Evolutionary conservation across 2,329 filamentous ascomycete species (phyloP).

Genomic region (Fusarium sp.): DNA sequence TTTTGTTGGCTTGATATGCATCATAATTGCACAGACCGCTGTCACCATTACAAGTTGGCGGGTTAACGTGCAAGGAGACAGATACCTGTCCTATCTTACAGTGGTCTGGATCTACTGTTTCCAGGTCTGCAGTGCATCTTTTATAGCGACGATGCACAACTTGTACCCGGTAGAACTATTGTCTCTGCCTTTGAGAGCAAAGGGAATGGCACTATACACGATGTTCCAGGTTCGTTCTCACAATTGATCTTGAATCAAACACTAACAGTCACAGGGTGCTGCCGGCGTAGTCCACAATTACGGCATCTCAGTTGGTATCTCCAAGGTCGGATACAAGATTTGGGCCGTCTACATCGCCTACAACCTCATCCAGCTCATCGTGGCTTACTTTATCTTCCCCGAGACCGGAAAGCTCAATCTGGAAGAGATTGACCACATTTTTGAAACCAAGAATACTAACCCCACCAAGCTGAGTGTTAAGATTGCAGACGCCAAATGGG

Average conservation of each 20-base stretch:
- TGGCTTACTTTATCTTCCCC: constrained; percentile 35
- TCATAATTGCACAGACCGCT: constrained; percentile 27
- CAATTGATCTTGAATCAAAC: too few species aligned
- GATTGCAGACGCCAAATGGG: constrained; percentile 26
- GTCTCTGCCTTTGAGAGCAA: constrained; percentile 33
- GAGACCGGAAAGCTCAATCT: constrained; percentile 36
- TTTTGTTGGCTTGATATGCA: constrained; percentile 29
- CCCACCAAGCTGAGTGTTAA: constrained; percentile 21
- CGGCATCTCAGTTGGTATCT: constrained; percentile 34
- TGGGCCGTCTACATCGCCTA: constrained; percentile 37
- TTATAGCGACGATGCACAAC: constrained; percentile 40
- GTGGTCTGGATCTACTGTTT: constrained; percentile 36
- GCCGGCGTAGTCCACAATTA: constrained; percentile 37
- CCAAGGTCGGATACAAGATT: constrained; percentile 35
- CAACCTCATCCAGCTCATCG: constrained; percentile 27
- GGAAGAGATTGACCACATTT: constrained; percentile 39
- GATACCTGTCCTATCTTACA: constrained; percentile 16
- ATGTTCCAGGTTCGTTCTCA: constrained; percentile 28
- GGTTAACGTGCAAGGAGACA: neutral
- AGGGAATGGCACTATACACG: constrained; percentile 37
- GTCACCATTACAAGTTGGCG: constrained; percentile 40
- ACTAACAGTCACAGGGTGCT: constrained; percentile 1
- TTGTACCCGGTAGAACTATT: constrained; percentile 37
- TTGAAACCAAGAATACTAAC: constrained; percentile 30
- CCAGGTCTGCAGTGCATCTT: constrained; percentile 37